Base-by-base conservation (phyloP, 306 rosid genomes). In the Dicorynia guianensis region DNA sequence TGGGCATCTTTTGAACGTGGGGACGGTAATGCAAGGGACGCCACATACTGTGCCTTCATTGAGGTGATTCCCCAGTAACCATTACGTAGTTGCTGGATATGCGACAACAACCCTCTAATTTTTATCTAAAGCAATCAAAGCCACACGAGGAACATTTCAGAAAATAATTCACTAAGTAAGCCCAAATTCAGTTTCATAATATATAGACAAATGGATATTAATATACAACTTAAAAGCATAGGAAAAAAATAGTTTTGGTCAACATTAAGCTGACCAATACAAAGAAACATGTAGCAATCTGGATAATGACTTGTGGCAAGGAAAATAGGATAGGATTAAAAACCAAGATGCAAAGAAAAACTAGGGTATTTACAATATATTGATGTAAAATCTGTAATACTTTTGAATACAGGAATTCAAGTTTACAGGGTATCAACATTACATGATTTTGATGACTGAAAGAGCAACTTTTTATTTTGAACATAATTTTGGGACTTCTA, bases 91-190 rank as follows among this genome's bases (percentile, higher is more conserved):
- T 95, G 97, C 86, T 89, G 93, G 78, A 90, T 83, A 83, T 90
- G 97, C 15, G 97, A 90, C 82, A 92, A 82, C 82, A 90, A 87
- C 55, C 99, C 99, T 84, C 99, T 89, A 75, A 95, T 86, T 82
- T 87, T 92, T 79, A 95, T 95, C 99, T 95, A 93, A 76, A 85
- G 64, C 74, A 74, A 80, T 46, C 30, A 25, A 25, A 25, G 2
- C 2, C 55, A 78, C 59, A 34, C 10, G 18, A 69, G 75, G 44
- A 75, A 80, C 74, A 48, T 30, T 59, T 86, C 49, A 76, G 67
- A 43, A 35, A 68, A 60, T 62, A 72, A 63, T 11, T 30, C 19
- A 74, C 64, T 71, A 50, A 36, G 17, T 39, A 73, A 66, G 64
- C 69, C 57, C 69, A 74, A 71, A 25, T 25, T 68, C 4, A 33